These are phyloP conservation scores for Zopfia rhizophila DNA, from an alignment of 2,329 filamentous ascomycete species.

Conservation along the genomic window DNA sequence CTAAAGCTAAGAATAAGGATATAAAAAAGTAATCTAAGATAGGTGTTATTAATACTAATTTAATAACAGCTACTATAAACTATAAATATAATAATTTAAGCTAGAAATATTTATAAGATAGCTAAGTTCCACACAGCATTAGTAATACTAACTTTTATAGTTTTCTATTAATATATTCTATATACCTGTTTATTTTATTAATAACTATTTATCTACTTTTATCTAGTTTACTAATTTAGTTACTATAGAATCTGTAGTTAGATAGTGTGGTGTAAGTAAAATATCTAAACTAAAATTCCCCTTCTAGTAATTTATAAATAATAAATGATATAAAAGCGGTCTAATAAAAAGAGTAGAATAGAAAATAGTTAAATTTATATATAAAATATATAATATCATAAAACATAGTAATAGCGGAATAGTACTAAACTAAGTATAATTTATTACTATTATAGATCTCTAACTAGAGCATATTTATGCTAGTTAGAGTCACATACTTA, in stretches of 20 bases:
- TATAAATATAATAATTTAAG: slow-evolving; percentile 13
- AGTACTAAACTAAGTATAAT: no score
- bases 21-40: background rate
- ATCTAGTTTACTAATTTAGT: slow-evolving; percentile 16
- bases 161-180: slow-evolving; percentile 11
- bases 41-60: background rate
- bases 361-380: no score
- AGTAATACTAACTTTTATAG: slow-evolving; percentile 8
- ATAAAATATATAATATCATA: no score
- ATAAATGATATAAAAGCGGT: slow-evolving; percentile 10
- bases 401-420: no score
- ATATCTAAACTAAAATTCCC: slow-evolving; percentile 18
- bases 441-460: no score
- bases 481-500: no score
- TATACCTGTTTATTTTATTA: slow-evolving; percentile 10
- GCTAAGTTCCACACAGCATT: slow-evolving; percentile 15
- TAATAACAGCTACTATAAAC: slow-evolving; percentile 14
- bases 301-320: slow-evolving; percentile 15
- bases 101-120: slow-evolving; percentile 14
- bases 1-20: slow-evolving; percentile 54
- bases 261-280: slow-evolving; percentile 15
- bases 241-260: slow-evolving; percentile 15
- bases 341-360: no score
- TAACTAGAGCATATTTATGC: no score
- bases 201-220: slow-evolving; percentile 13